Evolutionary conservation across 2,329 filamentous ascomycete genomes (phyloP).

Genomic region (Periconia sp.): DNA sequence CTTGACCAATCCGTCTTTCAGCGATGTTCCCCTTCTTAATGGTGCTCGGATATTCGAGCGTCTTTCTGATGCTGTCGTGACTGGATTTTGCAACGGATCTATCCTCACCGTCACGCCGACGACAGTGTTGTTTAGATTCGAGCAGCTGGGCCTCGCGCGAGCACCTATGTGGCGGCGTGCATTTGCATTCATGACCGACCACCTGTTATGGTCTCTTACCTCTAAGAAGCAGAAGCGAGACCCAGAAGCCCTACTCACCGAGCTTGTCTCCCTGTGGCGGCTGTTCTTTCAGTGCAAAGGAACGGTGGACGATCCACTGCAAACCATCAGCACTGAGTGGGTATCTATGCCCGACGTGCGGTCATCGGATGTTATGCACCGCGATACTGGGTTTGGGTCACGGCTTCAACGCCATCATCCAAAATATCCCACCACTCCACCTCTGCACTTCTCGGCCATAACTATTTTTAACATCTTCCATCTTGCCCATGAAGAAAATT

Average conservation of each 20-base stretch:
- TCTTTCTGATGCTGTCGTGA: constrained; percentile 21
- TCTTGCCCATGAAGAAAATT: constrained; percentile 9
- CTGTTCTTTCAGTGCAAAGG: constrained; percentile 42
- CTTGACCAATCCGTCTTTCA: constrained; percentile 23
- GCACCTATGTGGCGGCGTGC: constrained; percentile 27
- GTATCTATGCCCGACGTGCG: constrained; percentile 20
- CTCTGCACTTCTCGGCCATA: constrained; percentile 36
- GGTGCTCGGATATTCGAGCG: constrained; percentile 27
- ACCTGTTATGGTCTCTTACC: constrained; percentile 25
- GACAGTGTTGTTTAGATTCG: constrained; percentile 31
- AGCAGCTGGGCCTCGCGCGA: constrained; percentile 34
- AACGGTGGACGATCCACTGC: constrained; percentile 13
- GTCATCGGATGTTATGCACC: constrained; percentile 8
- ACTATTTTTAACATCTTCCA: constrained; percentile 38
- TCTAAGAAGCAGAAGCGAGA: constrained; percentile 10
- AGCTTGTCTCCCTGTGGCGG: constrained; percentile 41
- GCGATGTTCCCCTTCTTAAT: constrained; percentile 25
- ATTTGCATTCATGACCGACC: constrained; percentile 30
- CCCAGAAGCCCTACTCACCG: constrained; percentile 26
- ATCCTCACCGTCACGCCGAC: constrained; percentile 24
- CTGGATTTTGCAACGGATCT: constrained; percentile 22
- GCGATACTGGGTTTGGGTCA: constrained; percentile 21
- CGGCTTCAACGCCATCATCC: constrained; percentile 36
- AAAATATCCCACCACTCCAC: constrained; percentile 17
- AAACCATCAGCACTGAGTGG: constrained; percentile 32